phyloP scores from a whole-genome alignment of 78 protist species.

The Parvularia atlantis region DNA sequence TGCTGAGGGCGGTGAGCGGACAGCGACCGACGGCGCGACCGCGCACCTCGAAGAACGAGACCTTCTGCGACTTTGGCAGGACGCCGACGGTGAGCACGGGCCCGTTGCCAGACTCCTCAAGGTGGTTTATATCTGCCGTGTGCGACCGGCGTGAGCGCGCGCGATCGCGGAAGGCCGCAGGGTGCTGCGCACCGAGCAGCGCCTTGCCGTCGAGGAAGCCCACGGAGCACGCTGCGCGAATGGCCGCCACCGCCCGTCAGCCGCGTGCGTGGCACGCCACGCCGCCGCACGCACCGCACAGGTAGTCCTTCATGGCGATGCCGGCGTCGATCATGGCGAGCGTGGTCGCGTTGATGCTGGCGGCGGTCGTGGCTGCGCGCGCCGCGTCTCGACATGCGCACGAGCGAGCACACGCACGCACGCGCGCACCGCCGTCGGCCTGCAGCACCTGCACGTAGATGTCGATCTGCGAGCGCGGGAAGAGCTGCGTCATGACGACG shows the following conservation, averaged over 20 bases:
- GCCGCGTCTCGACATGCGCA: too few relatives aligned
- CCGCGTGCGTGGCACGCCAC: neutral
- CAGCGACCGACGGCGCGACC: too few relatives aligned
- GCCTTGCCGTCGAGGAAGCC: neutral
- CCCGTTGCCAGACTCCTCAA: slow-evolving; percentile 10
- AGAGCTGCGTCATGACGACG: slow-evolving; percentile 37
- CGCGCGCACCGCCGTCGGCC: slow-evolving; percentile 74
- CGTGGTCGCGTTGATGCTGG: slow-evolving; percentile 77
- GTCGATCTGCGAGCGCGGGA: slow-evolving; percentile 79
- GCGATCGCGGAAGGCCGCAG: neutral
- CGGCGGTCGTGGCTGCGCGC: slow-evolving; percentile 29
- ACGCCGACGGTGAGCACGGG: slow-evolving; percentile 15
- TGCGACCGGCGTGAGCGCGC: neutral
- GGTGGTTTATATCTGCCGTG: slow-evolving; percentile 4
- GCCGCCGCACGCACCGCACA: neutral
- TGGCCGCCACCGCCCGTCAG: slow-evolving; percentile 5
- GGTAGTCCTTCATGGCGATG: slow-evolving; percentile 65
- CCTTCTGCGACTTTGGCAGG: neutral
- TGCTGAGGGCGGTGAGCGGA: too few relatives aligned
- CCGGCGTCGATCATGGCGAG: slow-evolving; percentile 91
- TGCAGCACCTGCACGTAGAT: slow-evolving; percentile 80
- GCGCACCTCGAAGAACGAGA: neutral
- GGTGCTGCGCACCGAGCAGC: neutral
- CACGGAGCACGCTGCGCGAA: slow-evolving; percentile 8
- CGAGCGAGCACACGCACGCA: neutral